phyloP scores from a whole-genome alignment of 148 eudicot genomes.

The Chenopodium quinoa region DNA sequence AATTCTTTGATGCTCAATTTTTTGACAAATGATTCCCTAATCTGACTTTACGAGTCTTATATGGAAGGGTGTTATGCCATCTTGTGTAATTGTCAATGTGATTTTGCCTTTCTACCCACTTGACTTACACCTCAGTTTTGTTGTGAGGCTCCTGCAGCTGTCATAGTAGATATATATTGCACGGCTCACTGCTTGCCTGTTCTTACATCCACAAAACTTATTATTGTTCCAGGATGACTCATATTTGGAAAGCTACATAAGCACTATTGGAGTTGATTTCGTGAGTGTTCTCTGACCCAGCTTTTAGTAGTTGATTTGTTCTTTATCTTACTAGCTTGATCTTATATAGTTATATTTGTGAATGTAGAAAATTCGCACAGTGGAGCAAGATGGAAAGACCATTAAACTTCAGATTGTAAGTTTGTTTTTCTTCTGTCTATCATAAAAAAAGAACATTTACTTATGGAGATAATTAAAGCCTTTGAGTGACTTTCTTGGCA shows the following conservation, averaged over 20 bases:
- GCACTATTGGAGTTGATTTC: constrained; percentile 57
- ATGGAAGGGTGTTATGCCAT: background rate
- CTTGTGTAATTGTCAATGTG: background rate
- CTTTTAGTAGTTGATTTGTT: background rate
- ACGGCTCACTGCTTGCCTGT: background rate
- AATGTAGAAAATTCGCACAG: constrained; percentile 51
- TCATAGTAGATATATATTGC: background rate
- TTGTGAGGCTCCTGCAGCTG: background rate
- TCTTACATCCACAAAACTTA: constrained; percentile 8
- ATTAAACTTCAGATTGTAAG: constrained; percentile 52
- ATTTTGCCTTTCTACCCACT: background rate
- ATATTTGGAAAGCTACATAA: constrained; percentile 53
- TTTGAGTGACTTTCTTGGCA: background rate
- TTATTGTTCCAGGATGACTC: constrained; percentile 44
- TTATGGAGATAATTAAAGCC: background rate
- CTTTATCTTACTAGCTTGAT: constrained; percentile 1
- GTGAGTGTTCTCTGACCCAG: constrained; percentile 31
- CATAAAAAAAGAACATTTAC: background rate
- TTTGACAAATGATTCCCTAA: background rate
- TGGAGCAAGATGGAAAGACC: constrained; percentile 57
- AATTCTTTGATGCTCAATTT: background rate
- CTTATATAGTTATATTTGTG: constrained; percentile 17
- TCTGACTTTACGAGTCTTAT: background rate
- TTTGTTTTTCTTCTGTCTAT: background rate
- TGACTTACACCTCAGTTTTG: background rate